Evolutionary conservation across 768 basidiomycete species (phyloP), one percentile per base, ranked within the genome.

Genomic region (Tylopilus balloui): DNA sequence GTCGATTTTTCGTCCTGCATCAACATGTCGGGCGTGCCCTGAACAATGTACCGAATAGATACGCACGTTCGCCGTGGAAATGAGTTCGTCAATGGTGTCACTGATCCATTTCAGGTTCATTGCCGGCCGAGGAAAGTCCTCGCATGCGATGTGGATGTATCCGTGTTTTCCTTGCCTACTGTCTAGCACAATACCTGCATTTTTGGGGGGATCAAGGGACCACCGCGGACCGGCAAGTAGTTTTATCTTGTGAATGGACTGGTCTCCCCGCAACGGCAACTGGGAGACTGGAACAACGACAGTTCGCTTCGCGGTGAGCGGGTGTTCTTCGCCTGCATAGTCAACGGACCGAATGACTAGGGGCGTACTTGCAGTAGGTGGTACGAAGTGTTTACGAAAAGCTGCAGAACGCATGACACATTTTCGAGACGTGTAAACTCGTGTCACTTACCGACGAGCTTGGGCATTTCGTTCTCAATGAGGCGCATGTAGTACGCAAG

Each of bases 71-170:
- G 93, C 90, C 59, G 84, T 85, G n/a, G 67, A 69, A 53, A 97
- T 65, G 36, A 99, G 70, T 57, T 77, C 71, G 61, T 93, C 88
- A 47, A 99, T 67, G 14, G 81, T 77, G 63, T 98, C 94, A 56
- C 86, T 88, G 34, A 88, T 90, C 88, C 92, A 95, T 68, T 94
- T 95, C 59, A 95, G 73, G 68, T 99, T 99, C 88, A 89, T 86
- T 23, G 81, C 75, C 2, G 84, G 79, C 56, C 80, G 75, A 7
- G 84, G 82, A 68, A 92, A 95, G 67, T 87, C 81, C 59, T 97
- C 94, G 62, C 89, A 92, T 1, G 87, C 78, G 52, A 98, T 88
- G 72, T 93, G 93, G 68, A 99, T 74, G 69, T 80, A 94, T 4
- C 94, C 94, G 48, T 90, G 78, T 65, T 75, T 79, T 10, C 63